Evolutionary conservation across 768 basidiomycete species (phyloP).

Genomic region (Tulasnella sp.): DNA sequence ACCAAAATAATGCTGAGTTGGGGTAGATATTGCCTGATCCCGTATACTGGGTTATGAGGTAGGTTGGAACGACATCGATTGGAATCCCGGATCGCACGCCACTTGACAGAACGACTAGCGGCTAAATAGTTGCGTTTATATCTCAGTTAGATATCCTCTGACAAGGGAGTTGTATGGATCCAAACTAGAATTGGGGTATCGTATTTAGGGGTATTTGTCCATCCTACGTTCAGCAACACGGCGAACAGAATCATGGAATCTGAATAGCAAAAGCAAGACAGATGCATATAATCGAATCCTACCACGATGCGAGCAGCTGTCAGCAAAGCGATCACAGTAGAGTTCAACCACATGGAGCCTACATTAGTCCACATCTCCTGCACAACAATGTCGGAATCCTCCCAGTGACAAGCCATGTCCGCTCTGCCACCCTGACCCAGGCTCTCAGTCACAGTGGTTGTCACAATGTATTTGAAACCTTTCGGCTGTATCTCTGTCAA

Average conservation of each 20-base stretch:
- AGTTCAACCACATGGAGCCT: conserved; percentile 25
- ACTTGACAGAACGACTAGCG: no score
- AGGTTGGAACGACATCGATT: no score
- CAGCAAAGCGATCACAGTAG: conserved; percentile 11
- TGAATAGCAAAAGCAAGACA: conserved; percentile 54
- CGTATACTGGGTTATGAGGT: no score
- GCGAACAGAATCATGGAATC: conserved; percentile 20
- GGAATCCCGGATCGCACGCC: no score
- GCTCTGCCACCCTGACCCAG: conserved; percentile 78
- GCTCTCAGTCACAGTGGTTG: conserved; percentile 79
- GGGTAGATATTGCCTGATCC: no score
- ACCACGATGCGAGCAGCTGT: conserved; percentile 6
- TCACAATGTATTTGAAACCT: conserved; percentile 80
- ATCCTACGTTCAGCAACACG: no score
- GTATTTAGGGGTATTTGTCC: no score
- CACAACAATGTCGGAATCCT: conserved; percentile 67
- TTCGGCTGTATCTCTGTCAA: conserved; percentile 56
- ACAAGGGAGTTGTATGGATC: no score
- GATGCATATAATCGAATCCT: conserved; percentile 66
- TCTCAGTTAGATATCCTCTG: no score
- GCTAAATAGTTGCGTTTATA: no score
- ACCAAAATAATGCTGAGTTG: no score
- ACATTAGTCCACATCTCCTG: conserved; percentile 76
- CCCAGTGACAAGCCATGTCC: conserved; percentile 80
- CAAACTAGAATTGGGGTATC: no score